These are phyloP conservation scores for Globisporangium yorkense DNA, from an alignment of 352 stramenopile genomes.

Conservation along the genomic window DNA sequence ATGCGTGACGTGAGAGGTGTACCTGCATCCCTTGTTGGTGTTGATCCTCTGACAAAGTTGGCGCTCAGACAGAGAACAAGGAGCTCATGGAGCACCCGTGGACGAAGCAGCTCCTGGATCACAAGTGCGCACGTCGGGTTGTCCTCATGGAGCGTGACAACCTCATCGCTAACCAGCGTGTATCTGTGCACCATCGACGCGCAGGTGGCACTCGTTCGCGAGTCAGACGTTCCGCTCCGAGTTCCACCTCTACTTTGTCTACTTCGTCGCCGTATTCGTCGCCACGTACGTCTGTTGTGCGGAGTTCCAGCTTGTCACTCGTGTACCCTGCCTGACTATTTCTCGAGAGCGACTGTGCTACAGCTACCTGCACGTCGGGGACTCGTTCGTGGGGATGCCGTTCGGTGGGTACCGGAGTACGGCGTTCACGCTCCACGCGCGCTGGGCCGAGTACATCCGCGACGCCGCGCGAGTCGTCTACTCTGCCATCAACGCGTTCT, in stretches of 20 bases:
- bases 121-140: constrained; percentile 40
- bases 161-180: not conserved
- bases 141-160: not conserved
- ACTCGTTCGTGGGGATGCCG: constrained; percentile 65
- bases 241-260: constrained; percentile 75
- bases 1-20: not conserved
- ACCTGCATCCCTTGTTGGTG: not conserved
- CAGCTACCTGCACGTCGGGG: constrained; percentile 70
- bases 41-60: not conserved
- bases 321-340: not conserved
- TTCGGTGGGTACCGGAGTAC: constrained; percentile 60
- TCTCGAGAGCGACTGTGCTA: not conserved
- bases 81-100: constrained; percentile 73
- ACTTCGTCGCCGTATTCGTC: constrained; percentile 68
- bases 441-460: constrained; percentile 48
- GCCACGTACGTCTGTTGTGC: constrained; percentile 39
- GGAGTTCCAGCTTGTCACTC: not conserved
- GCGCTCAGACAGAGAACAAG: constrained; percentile 65
- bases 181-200: not conserved
- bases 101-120: constrained; percentile 67
- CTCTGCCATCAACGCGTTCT: constrained; percentile 59
- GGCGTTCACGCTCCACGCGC: constrained; percentile 35
- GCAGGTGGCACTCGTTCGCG: constrained; percentile 74
- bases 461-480: constrained; percentile 51
- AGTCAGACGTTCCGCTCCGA: constrained; percentile 59